phyloP scores from a whole-genome alignment of 306 rosid genomes.

The Castanea crenata region DNA sequence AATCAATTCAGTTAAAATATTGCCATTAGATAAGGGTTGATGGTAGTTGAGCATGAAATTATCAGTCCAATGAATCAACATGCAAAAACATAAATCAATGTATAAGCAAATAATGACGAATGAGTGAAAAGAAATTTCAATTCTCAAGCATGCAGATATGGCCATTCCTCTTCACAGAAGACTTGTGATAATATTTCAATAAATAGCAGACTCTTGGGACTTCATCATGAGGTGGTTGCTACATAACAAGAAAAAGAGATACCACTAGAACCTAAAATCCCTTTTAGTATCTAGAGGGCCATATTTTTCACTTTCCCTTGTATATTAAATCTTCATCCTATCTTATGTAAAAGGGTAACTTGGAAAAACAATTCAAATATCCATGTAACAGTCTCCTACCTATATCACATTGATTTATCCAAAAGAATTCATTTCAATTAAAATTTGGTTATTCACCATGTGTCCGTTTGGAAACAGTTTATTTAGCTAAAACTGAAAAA shows the following conservation, averaged over 20 bases:
- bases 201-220: neutral
- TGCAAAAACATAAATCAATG: neutral
- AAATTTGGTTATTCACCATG: neutral
- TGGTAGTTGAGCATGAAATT: neutral
- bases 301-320: neutral
- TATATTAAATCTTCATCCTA: neutral
- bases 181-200: neutral
- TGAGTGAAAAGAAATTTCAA: neutral
- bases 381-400: no score
- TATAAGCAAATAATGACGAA: neutral
- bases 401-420: neutral
- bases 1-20: neutral
- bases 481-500: no score
- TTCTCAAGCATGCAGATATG: neutral
- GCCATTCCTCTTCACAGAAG: neutral
- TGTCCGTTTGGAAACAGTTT: no score
- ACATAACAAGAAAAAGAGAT: neutral
- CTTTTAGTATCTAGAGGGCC: neutral
- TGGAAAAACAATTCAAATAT: neutral
- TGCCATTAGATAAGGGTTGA: neutral
- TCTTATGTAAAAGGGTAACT: neutral
- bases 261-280: neutral
- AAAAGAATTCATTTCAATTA: neutral
- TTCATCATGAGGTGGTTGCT: neutral
- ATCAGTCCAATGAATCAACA: neutral